A percentile compares a stretch with the other conserved stretches of the same genome.
Evolutionary conservation across 345 rosid genomes (phyloP).

Genomic region (Arabidopsis arenosa): DNA sequence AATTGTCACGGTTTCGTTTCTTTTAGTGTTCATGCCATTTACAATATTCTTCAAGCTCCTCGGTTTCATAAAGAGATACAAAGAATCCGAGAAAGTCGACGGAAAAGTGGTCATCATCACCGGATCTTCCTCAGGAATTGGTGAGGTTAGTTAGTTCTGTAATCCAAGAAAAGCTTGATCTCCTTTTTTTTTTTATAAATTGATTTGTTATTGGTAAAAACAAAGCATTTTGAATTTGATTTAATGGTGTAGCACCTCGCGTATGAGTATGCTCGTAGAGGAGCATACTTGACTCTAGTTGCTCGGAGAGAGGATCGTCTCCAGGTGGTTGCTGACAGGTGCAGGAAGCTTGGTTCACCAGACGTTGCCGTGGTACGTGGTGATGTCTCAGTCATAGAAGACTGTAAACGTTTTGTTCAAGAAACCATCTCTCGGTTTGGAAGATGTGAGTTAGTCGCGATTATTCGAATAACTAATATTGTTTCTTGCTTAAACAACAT

Average conservation of each 20-base stretch:
- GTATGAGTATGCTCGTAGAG: slow-evolving; percentile 38
- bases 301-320: slow-evolving; percentile 49
- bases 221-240: background rate
- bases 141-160: slow-evolving; percentile 54
- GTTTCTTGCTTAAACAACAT: background rate
- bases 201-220: background rate
- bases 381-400: slow-evolving; percentile 48
- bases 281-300: slow-evolving; percentile 44
- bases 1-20: slow-evolving; percentile 46
- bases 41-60: slow-evolving; percentile 45
- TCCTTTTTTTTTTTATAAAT: background rate
- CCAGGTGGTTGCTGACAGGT: slow-evolving; percentile 31
- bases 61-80: slow-evolving; percentile 19
- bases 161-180: background rate
- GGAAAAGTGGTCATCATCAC: slow-evolving; percentile 63
- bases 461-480: slow-evolving; percentile 7
- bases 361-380: slow-evolving; percentile 34
- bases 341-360: slow-evolving; percentile 45
- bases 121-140: slow-evolving; percentile 67
- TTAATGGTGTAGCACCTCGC: slow-evolving; percentile 32
- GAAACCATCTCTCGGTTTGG: slow-evolving; percentile 41
- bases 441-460: slow-evolving; percentile 24
- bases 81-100: slow-evolving; percentile 45
- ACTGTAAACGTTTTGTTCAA: slow-evolving; percentile 44
- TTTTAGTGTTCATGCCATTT: slow-evolving; percentile 51